Percentiles rank a stretch among this genome's conserved stretches.
Conservation (phyloP, 1,284 basidiomycete species). For the Puccinia polysora region DNA sequence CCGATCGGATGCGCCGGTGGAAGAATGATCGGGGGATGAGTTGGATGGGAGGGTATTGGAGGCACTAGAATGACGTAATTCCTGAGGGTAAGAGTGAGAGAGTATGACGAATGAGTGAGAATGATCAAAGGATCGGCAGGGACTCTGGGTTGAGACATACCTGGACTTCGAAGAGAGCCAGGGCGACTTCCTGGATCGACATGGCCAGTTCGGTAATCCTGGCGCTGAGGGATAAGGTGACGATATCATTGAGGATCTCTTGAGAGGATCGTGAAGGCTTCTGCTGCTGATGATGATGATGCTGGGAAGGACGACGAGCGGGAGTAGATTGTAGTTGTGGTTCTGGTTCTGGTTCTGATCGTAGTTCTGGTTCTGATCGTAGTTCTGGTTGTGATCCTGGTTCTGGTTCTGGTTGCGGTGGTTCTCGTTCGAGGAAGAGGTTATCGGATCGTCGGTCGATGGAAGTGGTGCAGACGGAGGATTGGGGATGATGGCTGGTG, state of each 20-base stretch:
- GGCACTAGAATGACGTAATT: conserved; percentile 25
- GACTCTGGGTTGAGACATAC: neutral
- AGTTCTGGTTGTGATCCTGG: too few relatives aligned
- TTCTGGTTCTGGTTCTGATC: too few relatives aligned
- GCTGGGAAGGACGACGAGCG: neutral
- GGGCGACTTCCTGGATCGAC: conserved; percentile 25
- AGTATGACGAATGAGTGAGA: too few relatives aligned
- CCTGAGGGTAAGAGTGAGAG: neutral
- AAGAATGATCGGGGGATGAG: neutral
- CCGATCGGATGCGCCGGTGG: neutral
- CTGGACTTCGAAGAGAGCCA: conserved; percentile 29
- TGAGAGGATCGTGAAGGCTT: conserved; percentile 1
- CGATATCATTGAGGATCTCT: neutral
- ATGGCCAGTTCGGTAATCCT: conserved; percentile 16
- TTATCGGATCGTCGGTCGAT: neutral
- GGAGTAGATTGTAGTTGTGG: too few relatives aligned
- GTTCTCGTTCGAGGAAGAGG: neutral
- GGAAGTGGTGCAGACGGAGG: neutral
- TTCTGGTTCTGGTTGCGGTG: too few relatives aligned
- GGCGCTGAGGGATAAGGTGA: conserved; percentile 2
- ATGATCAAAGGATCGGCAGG: too few relatives aligned
- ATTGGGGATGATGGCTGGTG: neutral
- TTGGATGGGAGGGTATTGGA: conserved; percentile 19
- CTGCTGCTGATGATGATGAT: too few relatives aligned
- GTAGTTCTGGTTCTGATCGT: too few relatives aligned